phyloP scores from a whole-genome alignment of 176 grass and related monocot species.

The Zea mays region DNA sequence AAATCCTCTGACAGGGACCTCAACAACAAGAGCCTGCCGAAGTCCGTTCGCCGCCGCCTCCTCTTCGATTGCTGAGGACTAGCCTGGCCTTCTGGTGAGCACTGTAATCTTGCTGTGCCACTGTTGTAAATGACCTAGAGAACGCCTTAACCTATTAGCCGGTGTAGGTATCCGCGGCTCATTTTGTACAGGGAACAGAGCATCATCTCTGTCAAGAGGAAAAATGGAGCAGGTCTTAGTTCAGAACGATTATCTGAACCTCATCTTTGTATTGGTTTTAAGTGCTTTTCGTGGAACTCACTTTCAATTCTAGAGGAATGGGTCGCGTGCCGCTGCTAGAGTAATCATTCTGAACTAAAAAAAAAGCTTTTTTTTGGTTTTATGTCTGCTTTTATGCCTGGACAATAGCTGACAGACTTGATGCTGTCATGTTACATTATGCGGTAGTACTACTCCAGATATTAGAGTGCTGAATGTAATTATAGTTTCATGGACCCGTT shows the following conservation, averaged over 20 bases:
- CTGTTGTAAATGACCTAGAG: conserved; percentile 39
- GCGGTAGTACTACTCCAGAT: neutral
- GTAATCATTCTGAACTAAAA: too few relatives aligned
- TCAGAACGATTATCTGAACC: neutral
- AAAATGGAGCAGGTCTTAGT: neutral
- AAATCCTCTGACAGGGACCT: conserved; percentile 49
- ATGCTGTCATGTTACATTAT: neutral
- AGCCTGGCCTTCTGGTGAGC: neutral
- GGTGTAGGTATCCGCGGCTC: neutral
- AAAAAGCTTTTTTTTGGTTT: neutral
- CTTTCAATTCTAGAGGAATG: neutral
- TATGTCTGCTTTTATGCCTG: neutral
- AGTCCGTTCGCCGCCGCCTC: conserved; percentile 59
- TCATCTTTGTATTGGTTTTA: neutral
- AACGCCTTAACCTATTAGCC: conserved; percentile 24
- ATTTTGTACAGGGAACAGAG: conserved; percentile 49
- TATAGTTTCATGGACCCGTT: too few relatives aligned
- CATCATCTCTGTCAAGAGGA: neutral
- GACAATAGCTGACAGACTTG: neutral
- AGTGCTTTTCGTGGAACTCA: neutral
- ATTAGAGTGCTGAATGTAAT: too few relatives aligned
- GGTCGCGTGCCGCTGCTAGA: neutral
- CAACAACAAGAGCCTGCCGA: conserved; percentile 42
- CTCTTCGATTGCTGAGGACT: conserved; percentile 57
- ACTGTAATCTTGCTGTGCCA: neutral